Evolutionary conservation across 2,329 filamentous ascomycete genomes (phyloP).

Genomic region (Claviceps sp.): DNA sequence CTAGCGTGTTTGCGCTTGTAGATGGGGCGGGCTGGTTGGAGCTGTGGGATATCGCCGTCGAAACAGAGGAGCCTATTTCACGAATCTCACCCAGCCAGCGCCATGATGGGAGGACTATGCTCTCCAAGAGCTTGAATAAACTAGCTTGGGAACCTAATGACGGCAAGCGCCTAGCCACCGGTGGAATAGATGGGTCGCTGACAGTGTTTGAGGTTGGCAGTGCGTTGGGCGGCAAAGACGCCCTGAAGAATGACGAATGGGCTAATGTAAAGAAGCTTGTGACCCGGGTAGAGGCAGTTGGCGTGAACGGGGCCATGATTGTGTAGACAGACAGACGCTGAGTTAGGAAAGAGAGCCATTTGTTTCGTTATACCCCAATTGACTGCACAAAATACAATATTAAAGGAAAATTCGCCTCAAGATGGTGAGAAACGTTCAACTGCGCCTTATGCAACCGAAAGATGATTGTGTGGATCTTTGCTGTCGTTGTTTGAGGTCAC

Average conservation of each 20-base stretch:
- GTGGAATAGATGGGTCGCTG: conserved; percentile 79
- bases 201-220: conserved; percentile 86
- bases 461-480: too few species aligned
- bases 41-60: conserved; percentile 86
- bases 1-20: conserved; percentile 86
- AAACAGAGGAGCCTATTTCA: conserved; percentile 83
- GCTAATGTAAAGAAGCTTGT: conserved; percentile 82
- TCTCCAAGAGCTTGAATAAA: conserved; percentile 84
- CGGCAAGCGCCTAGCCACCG: conserved; percentile 75
- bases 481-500: too few species aligned
- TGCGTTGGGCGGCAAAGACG: conserved; percentile 73
- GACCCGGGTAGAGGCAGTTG: conserved; percentile 54
- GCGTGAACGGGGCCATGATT: conserved; percentile 31
- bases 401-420: too few species aligned
- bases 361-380: too few species aligned
- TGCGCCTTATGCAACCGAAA: too few species aligned
- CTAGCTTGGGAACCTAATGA: conserved; percentile 86
- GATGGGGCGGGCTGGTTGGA: conserved; percentile 88
- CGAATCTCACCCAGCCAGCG: conserved; percentile 59
- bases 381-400: too few species aligned
- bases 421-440: too few species aligned
- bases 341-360: too few species aligned
- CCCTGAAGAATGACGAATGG: conserved; percentile 80
- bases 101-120: conserved; percentile 51
- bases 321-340: neutral